phyloP scores from a whole-genome alignment of 495 filamentous ascomycete species.

The Neurospora sp. region DNA sequence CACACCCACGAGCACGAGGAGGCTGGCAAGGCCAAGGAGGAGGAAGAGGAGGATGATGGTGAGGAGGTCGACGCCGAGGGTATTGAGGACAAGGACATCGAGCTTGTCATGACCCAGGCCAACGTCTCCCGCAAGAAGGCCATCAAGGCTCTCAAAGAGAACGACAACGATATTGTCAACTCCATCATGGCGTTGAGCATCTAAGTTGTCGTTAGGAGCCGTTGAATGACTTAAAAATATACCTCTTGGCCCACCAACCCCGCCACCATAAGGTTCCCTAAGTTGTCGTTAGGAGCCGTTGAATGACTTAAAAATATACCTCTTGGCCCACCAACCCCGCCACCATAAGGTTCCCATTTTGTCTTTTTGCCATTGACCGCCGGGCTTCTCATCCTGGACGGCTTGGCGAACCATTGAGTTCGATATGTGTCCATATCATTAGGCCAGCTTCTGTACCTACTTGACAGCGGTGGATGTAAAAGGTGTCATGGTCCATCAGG shows the following conservation, averaged over 20 bases:
- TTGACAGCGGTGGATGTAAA: not conserved
- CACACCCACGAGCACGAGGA: slow-evolving; percentile 62
- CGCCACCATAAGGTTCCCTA: not conserved
- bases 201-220: slow-evolving; percentile 38
- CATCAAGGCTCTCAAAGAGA: slow-evolving; percentile 95
- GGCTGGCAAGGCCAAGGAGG: slow-evolving; percentile 59
- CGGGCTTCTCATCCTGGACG: not conserved
- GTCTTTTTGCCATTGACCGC: not conserved
- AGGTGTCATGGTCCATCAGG: not conserved
- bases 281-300: slow-evolving; percentile 1
- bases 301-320: not conserved
- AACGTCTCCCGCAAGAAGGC: slow-evolving; percentile 95
- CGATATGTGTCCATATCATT: not conserved
- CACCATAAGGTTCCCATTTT: not conserved
- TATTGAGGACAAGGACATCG: slow-evolving; percentile 97
- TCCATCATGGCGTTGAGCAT: slow-evolving; percentile 99
- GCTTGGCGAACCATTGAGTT: not conserved
- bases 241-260: not conserved
- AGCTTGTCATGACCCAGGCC: slow-evolving; percentile 97
- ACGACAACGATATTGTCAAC: slow-evolving; percentile 99
- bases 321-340: not conserved
- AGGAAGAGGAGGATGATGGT: slow-evolving; percentile 83
- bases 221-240: not conserved
- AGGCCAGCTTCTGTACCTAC: not conserved
- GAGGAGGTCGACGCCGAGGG: slow-evolving; percentile 91